A percentile compares a stretch with the other conserved stretches of the same genome.
Conservation (phyloP, 2,329 filamentous ascomycete genomes). For the Stagonosporopsis cucurbitacearum region DNA sequence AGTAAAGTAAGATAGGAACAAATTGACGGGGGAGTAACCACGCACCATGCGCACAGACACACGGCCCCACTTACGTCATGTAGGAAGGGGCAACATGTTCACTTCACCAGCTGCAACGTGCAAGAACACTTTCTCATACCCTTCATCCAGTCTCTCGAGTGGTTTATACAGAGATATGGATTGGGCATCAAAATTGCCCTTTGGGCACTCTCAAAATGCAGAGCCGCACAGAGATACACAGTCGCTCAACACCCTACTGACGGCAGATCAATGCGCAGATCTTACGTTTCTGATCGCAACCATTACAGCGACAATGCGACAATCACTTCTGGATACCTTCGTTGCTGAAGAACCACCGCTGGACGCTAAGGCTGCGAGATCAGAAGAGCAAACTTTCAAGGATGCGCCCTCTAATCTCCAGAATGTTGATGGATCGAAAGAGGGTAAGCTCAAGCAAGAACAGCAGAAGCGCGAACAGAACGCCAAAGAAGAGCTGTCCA, state of each 20-base stretch:
- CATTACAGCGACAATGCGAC: slow-evolving; percentile 57
- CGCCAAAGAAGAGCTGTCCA: slow-evolving; percentile 57
- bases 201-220: slow-evolving; percentile 38
- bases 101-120: not conserved
- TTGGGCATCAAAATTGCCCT: slow-evolving; percentile 44
- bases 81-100: slow-evolving; percentile 4
- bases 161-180: slow-evolving; percentile 29
- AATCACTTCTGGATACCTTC: slow-evolving; percentile 53
- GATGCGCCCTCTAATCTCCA: slow-evolving; percentile 33
- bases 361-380: slow-evolving; percentile 24
- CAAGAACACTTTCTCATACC: not conserved
- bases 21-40: too few species aligned
- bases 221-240: slow-evolving; percentile 39
- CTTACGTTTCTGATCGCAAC: slow-evolving; percentile 57
- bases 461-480: slow-evolving; percentile 40
- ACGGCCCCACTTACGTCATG: slow-evolving; percentile 20
- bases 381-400: slow-evolving; percentile 32
- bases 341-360: slow-evolving; percentile 35
- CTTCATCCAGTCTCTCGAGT: not conserved
- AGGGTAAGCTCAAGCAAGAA: slow-evolving; percentile 43
- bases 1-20: too few species aligned
- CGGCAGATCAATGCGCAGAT: slow-evolving; percentile 54
- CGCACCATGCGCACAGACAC: too few species aligned
- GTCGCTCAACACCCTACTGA: slow-evolving; percentile 55
- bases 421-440: slow-evolving; percentile 38